A percentile compares a stretch with the other conserved stretches of the same genome.
phyloP scores from a whole-genome alignment of 2,329 filamentous ascomycete genomes.

The Fusarium metavorans region DNA sequence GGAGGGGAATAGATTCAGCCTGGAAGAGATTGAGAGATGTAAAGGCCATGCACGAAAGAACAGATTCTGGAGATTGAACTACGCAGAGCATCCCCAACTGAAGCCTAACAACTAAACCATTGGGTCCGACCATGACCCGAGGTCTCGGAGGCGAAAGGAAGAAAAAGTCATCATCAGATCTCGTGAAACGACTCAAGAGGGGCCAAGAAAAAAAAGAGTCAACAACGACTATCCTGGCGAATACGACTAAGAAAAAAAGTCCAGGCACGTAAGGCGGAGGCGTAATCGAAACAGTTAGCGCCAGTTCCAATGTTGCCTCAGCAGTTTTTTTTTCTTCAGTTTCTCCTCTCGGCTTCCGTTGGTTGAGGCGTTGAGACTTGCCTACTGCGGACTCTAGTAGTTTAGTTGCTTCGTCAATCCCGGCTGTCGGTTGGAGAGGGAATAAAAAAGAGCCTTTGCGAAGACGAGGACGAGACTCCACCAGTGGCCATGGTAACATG shows the following conservation, averaged over 20 bases:
- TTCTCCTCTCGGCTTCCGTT: slow-evolving; percentile 10
- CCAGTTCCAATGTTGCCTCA: slow-evolving; percentile 20
- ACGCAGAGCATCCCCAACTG: not conserved
- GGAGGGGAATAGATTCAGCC: slow-evolving; percentile 1
- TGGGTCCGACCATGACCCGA: not conserved
- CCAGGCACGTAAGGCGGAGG: slow-evolving; percentile 14
- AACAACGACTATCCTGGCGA: not conserved
- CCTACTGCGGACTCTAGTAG: slow-evolving; percentile 37
- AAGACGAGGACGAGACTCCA: slow-evolving; percentile 26
- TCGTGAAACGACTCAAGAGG: slow-evolving; percentile 13
- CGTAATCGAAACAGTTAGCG: slow-evolving; percentile 6
- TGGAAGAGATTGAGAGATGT: not conserved
- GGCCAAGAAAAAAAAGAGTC: slow-evolving; percentile 4
- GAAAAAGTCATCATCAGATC: not conserved
- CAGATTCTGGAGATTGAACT: not conserved
- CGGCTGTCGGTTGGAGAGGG: slow-evolving; percentile 33
- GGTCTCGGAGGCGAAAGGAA: not conserved
- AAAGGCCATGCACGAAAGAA: not conserved
- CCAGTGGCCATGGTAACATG: slow-evolving; percentile 42
- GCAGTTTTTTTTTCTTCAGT: slow-evolving; percentile 10
- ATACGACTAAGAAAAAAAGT: slow-evolving; percentile 1
- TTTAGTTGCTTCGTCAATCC: slow-evolving; percentile 43
- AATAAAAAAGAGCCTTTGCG: slow-evolving; percentile 17
- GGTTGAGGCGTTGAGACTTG: slow-evolving; percentile 34
- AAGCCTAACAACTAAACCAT: not conserved